Conservation (phyloP, 257 asterid species). For the Fraxinus quadrangulata region DNA sequence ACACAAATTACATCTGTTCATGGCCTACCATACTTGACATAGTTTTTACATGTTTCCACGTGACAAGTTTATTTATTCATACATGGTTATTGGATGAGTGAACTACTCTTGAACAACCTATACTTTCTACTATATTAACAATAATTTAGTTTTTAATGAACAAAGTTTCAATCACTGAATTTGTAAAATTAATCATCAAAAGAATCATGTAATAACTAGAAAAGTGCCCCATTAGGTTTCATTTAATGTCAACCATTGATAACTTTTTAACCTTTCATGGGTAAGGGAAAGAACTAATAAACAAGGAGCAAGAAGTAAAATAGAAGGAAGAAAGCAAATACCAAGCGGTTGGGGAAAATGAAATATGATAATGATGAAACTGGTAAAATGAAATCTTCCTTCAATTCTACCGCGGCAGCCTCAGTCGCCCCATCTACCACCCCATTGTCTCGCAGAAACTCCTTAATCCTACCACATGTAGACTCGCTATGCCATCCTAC, state of each 20-base stretch:
- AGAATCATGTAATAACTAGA: neutral
- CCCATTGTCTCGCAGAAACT: neutral
- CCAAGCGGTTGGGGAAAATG: neutral
- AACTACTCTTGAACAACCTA: neutral
- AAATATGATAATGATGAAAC: too few relatives aligned
- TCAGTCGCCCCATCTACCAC: too few relatives aligned
- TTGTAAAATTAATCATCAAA: neutral
- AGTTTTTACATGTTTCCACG: neutral
- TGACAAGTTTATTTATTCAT: neutral
- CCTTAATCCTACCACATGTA: neutral
- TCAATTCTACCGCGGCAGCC: too few relatives aligned
- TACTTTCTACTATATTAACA: neutral
- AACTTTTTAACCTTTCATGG: neutral
- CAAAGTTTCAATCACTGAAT: neutral
- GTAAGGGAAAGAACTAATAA: neutral
- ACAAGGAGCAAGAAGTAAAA: neutral
- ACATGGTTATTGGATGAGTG: neutral
- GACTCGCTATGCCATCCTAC: neutral
- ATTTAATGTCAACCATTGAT: too few relatives aligned
- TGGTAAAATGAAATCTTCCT: too few relatives aligned
- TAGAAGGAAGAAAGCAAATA: neutral
- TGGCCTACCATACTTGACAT: neutral
- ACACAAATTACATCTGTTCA: neutral
- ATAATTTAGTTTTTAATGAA: too few relatives aligned
- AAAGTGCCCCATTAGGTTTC: neutral